Percentiles rank a stretch among this genome's conserved stretches.
Evolutionary conservation across 2,329 filamentous ascomycete genomes (phyloP).

Genomic region (Pseudocercospora vitis): DNA sequence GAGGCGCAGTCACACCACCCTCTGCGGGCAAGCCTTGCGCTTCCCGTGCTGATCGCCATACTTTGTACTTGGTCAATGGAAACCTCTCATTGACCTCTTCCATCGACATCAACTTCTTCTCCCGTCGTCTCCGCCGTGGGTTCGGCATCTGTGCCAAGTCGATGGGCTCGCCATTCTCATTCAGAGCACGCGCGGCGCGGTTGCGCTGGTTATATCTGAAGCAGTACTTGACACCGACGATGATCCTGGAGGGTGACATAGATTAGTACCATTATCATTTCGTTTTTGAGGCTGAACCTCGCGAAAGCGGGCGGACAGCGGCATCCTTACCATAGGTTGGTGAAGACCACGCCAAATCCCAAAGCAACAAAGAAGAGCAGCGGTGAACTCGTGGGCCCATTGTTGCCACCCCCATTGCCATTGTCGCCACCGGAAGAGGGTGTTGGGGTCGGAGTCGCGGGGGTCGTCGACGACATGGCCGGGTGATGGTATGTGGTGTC

Average conservation of each 20-base stretch:
- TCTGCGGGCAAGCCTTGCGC: slow-evolving; percentile 78
- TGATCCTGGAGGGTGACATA: slow-evolving; percentile 68
- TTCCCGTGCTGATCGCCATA: slow-evolving; percentile 81
- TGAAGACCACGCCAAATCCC: slow-evolving; percentile 97
- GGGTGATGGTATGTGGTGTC: not conserved
- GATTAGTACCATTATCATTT: slow-evolving; percentile 25
- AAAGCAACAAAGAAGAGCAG: slow-evolving; percentile 91
- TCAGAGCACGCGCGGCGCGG: slow-evolving; percentile 70
- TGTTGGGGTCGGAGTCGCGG: slow-evolving; percentile 13
- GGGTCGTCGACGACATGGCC: slow-evolving; percentile 8
- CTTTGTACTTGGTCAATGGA: slow-evolving; percentile 93
- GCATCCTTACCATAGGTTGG: slow-evolving; percentile 78
- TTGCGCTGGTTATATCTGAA: slow-evolving; percentile 97
- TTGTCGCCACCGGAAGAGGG: slow-evolving; percentile 6
- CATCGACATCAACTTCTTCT: slow-evolving; percentile 99
- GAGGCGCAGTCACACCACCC: slow-evolving; percentile 76
- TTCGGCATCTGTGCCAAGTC: slow-evolving; percentile 82
- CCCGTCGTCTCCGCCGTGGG: slow-evolving; percentile 74
- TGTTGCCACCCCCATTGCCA: slow-evolving; percentile 31
- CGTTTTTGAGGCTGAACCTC: slow-evolving; percentile 3
- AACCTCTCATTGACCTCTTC: slow-evolving; percentile 98
- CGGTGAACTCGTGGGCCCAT: slow-evolving; percentile 65
- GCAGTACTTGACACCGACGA: slow-evolving; percentile 98
- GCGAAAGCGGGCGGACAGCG: slow-evolving; percentile 13
- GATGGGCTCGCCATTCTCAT: slow-evolving; percentile 80